Conservation (phyloP, 176 grass and related monocot species). For the Poa annua region DNA sequence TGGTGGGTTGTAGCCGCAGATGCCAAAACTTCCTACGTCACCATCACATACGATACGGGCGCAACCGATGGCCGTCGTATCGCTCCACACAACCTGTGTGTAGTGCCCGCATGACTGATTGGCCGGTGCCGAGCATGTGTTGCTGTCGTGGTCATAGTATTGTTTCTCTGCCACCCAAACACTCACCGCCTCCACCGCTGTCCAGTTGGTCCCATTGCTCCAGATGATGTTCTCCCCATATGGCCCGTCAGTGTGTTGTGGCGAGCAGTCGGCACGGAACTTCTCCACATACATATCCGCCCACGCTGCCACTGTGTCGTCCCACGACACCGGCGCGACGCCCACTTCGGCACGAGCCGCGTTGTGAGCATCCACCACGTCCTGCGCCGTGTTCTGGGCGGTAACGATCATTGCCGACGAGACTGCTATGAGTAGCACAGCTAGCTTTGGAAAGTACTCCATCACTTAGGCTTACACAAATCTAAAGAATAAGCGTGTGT, state of each 20-base stretch:
- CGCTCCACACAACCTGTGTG: conserved; percentile 48
- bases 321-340: conserved; percentile 32
- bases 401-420: no score
- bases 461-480: no score
- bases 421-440: no score
- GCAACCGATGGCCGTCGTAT: conserved; percentile 44
- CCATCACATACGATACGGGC: conserved; percentile 4
- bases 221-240: not conserved
- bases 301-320: not conserved
- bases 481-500: no score
- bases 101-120: conserved; percentile 19
- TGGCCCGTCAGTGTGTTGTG: not conserved
- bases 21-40: conserved; percentile 35
- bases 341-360: conserved; percentile 9
- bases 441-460: no score
- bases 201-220: not conserved
- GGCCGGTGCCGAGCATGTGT: not conserved
- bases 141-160: conserved; percentile 33
- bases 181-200: conserved; percentile 36
- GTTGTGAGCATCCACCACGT: conserved; percentile 52
- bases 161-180: conserved; percentile 42
- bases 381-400: no score
- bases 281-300: conserved; percentile 43
- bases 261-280: not conserved
- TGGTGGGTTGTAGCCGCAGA: conserved; percentile 42